A percentile compares a stretch with the other conserved stretches of the same genome.
Conservation (phyloP, 345 rosid genomes). For the Hirschfeldia incana region DNA sequence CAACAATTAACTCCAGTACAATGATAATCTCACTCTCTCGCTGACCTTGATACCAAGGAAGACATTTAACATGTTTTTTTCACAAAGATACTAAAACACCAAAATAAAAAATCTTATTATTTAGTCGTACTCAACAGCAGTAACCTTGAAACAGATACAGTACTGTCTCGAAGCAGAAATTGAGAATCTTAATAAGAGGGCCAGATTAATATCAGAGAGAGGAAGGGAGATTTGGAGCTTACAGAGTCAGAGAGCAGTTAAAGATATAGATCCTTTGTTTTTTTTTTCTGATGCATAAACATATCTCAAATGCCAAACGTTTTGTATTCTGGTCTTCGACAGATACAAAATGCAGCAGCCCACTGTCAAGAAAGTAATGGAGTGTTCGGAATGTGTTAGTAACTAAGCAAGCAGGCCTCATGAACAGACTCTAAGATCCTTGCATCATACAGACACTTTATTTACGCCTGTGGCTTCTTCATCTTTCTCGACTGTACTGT, state of each 20-base stretch:
- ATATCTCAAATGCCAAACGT: slow-evolving; percentile 31
- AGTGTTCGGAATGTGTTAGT: slow-evolving; percentile 2
- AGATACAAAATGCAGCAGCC: slow-evolving; percentile 87
- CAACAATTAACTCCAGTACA: too few species aligned
- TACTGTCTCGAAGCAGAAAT: too few species aligned
- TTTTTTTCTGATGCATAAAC: too few species aligned
- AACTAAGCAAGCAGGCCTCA: neutral
- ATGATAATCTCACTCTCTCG: neutral
- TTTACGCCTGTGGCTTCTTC: slow-evolving; percentile 77
- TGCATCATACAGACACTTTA: slow-evolving; percentile 7
- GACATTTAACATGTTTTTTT: neutral
- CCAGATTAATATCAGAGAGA: too few species aligned
- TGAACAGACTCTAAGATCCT: neutral
- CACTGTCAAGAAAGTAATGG: slow-evolving; percentile 25
- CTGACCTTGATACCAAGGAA: neutral
- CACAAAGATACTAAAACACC: too few species aligned
- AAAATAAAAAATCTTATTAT: too few species aligned
- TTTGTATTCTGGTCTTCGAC: slow-evolving; percentile 75
- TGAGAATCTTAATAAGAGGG: too few species aligned
- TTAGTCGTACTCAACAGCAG: too few species aligned
- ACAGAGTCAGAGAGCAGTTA: too few species aligned
- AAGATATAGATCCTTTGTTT: too few species aligned
- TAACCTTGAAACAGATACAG: too few species aligned
- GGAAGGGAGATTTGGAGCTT: too few species aligned
- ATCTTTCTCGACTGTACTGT: slow-evolving; percentile 57